These are phyloP conservation scores for Paxillus involutus DNA, from an alignment of 768 basidiomycete species.

Conservation along the genomic window DNA sequence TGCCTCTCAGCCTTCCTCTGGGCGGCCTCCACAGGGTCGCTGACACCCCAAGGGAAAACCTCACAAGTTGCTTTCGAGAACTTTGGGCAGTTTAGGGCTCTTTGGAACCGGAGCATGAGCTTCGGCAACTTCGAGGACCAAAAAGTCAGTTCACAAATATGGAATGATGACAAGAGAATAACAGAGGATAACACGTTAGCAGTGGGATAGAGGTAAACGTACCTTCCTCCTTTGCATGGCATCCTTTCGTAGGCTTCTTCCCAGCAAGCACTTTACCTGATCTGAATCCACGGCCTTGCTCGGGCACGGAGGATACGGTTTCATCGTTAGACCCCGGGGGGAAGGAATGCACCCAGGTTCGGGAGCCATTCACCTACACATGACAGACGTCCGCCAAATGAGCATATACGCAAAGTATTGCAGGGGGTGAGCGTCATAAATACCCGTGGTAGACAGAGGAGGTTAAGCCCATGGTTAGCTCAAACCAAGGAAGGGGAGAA, in stretches of 20 bases:
- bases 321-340: too few species aligned
- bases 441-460: not conserved
- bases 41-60: slow-evolving; percentile 78
- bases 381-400: too few species aligned
- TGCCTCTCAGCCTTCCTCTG: too few species aligned
- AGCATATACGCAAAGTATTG: too few species aligned
- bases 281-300: not conserved
- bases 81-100: slow-evolving; percentile 9
- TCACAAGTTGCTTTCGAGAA: slow-evolving; percentile 53
- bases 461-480: not conserved
- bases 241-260: slow-evolving; percentile 13
- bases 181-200: too few species aligned
- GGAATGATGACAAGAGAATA: too few species aligned
- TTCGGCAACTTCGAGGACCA: slow-evolving; percentile 3
- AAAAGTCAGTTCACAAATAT: too few species aligned
- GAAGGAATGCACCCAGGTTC: not conserved
- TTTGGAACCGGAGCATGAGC: slow-evolving; percentile 10
- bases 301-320: too few species aligned
- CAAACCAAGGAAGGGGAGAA: not conserved
- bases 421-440: too few species aligned
- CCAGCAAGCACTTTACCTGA: slow-evolving; percentile 7
- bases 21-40: too few species aligned
- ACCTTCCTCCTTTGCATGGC: slow-evolving; percentile 10
- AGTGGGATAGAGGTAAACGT: too few species aligned
- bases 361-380: slow-evolving; percentile 13